These are phyloP conservation scores for Aspergillus jensenii DNA, from an alignment of 2,329 filamentous ascomycete genomes.

Conservation along the genomic window DNA sequence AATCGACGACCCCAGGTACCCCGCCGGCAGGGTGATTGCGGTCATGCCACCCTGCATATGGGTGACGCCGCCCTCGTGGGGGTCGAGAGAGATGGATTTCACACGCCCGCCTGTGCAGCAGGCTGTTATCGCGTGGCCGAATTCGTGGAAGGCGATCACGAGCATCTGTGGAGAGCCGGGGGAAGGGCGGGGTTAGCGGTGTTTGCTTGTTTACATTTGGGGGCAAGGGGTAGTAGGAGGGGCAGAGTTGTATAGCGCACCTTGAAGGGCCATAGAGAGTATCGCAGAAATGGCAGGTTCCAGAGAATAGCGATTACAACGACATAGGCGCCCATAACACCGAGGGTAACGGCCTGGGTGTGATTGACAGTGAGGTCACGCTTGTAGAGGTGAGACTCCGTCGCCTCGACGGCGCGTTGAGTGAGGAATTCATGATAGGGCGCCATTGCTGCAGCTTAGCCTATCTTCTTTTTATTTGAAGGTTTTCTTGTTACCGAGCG, in stretches of 20 bases:
- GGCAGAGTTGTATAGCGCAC: conserved; percentile 39
- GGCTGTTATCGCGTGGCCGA: conserved; percentile 72
- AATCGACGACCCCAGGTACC: conserved; percentile 73
- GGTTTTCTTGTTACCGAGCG: background rate
- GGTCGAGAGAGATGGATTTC: conserved; percentile 72
- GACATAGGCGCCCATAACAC: conserved; percentile 69
- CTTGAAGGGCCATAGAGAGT: conserved; percentile 79
- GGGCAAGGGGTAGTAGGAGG: background rate
- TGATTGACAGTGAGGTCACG: conserved; percentile 63
- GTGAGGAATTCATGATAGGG: conserved; percentile 25
- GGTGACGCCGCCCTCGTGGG: conserved; percentile 74
- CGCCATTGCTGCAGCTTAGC: conserved; percentile 23
- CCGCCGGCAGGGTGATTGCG: conserved; percentile 71
- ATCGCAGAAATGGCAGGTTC: conserved; percentile 76
- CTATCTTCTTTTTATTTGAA: background rate
- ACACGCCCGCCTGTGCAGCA: conserved; percentile 72
- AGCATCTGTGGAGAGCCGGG: conserved; percentile 60
- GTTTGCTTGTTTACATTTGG: background rate
- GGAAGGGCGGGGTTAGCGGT: background rate
- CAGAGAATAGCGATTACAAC: conserved; percentile 74
- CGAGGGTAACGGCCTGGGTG: conserved; percentile 69
- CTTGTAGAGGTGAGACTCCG: conserved; percentile 39
- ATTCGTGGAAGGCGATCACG: conserved; percentile 79
- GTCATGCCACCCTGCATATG: conserved; percentile 72
- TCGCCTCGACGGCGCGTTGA: conserved; percentile 21